A percentile compares a stretch with the other conserved stretches of the same genome.
Conservation (phyloP, 495 filamentous ascomycete genomes). For the Barbatosphaeria neglecta region DNA sequence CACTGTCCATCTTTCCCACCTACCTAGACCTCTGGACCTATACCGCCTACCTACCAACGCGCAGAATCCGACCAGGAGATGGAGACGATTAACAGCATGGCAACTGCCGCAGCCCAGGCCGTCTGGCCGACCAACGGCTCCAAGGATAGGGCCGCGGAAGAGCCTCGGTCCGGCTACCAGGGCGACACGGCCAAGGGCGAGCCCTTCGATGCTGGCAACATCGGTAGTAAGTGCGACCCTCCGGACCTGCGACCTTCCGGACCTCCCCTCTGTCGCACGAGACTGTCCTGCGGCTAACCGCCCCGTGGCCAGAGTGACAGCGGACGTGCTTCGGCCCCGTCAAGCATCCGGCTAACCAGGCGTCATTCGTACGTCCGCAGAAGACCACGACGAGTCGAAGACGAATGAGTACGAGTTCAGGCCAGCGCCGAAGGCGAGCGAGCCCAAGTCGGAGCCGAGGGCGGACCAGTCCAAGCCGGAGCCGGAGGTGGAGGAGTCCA, state of each 20-base stretch:
- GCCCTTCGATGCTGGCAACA: slow-evolving; percentile 48
- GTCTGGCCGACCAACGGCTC: slow-evolving; percentile 36
- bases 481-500: not conserved
- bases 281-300: too few species aligned
- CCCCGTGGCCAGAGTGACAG: not conserved
- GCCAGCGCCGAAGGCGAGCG: slow-evolving; percentile 3
- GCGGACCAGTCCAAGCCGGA: slow-evolving; percentile 1
- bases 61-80: slow-evolving; percentile 18
- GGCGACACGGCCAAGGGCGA: slow-evolving; percentile 45
- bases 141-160: slow-evolving; percentile 15
- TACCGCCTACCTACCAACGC: not conserved
- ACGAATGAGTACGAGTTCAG: not conserved
- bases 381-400: not conserved
- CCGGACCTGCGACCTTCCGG: too few species aligned
- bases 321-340: not conserved
- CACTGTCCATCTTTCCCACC: not conserved
- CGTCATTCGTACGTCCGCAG: too few species aligned
- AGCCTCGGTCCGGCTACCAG: slow-evolving; percentile 40
- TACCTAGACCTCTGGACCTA: not conserved
- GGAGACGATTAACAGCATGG: slow-evolving; percentile 43
- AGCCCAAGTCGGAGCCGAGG: slow-evolving; percentile 5
- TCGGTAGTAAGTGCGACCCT: slow-evolving; percentile 19
- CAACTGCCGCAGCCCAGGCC: slow-evolving; percentile 29
- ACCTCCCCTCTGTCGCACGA: not conserved
- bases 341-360: too few species aligned